These are phyloP conservation scores for Phyllosticta capitalensis DNA, from an alignment of 2,329 filamentous ascomycete species.

Conservation along the genomic window DNA sequence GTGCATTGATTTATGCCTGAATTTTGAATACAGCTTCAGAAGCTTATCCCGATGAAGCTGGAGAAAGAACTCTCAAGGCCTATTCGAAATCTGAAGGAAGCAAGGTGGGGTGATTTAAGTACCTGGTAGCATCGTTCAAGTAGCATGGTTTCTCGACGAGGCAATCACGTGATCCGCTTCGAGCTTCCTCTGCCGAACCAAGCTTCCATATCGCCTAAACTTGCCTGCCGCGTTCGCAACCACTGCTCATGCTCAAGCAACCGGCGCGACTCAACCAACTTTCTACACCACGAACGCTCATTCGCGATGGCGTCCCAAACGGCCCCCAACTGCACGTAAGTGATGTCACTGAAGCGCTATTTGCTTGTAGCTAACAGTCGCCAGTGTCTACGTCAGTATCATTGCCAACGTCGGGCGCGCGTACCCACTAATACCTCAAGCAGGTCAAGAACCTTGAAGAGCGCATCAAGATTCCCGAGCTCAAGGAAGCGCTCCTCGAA, in stretches of 20 bases:
- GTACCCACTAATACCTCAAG: neutral
- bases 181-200: too few relatives aligned
- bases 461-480: conserved; percentile 68
- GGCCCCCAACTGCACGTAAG: conserved; percentile 6
- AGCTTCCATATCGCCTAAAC: neutral
- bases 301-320: neutral
- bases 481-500: conserved; percentile 62
- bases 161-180: too few relatives aligned
- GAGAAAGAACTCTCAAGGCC: too few relatives aligned
- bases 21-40: too few relatives aligned
- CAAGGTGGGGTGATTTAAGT: too few relatives aligned
- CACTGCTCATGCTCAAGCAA: neutral
- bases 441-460: conserved; percentile 76
- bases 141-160: too few relatives aligned
- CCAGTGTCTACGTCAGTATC: conserved; percentile 4
- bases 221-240: neutral
- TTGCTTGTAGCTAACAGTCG: neutral
- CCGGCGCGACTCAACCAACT: neutral
- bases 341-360: neutral
- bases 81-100: too few relatives aligned
- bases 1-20: too few relatives aligned
- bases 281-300: neutral
- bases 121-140: too few relatives aligned
- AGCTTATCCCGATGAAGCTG: too few relatives aligned
- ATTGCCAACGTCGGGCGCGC: neutral